A percentile compares a stretch with the other conserved stretches of the same genome.
phyloP scores from a whole-genome alignment of 2,329 filamentous ascomycete genomes.

The Fonsecaea pedrosoi region DNA sequence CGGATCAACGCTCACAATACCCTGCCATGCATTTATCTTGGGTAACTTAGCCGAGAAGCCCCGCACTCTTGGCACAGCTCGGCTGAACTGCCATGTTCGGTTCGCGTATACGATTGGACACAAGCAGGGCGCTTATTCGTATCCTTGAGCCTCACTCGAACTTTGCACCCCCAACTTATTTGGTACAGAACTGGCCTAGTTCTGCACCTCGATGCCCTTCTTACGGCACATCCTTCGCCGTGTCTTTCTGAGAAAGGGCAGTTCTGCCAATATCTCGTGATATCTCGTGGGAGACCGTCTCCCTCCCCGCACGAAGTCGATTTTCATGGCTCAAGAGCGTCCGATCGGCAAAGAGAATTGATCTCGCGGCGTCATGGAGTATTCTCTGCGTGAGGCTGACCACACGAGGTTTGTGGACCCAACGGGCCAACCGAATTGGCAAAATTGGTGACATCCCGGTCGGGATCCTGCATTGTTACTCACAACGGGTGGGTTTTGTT shows the following conservation, averaged over 20 bases:
- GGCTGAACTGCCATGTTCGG: background rate
- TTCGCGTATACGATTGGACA: too few species aligned
- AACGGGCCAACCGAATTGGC: background rate
- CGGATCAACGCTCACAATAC: background rate
- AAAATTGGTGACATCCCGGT: background rate
- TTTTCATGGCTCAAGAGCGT: background rate
- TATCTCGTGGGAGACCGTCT: background rate
- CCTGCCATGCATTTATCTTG: too few species aligned
- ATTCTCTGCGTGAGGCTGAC: background rate
- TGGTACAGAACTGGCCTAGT: background rate
- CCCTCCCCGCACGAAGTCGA: background rate
- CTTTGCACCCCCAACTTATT: background rate
- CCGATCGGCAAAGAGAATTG: background rate
- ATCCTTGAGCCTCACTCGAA: background rate
- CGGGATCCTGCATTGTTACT: background rate
- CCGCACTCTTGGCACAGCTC: background rate
- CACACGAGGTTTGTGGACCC: background rate
- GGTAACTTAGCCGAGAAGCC: background rate
- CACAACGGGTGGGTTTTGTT: background rate
- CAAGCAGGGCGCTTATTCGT: background rate
- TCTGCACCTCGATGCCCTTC: background rate
- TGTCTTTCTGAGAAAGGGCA: background rate
- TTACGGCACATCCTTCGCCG: background rate
- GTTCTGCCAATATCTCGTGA: background rate
- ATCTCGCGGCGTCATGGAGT: background rate